phyloP scores from a whole-genome alignment of 192 early-diverging fungal genomes.

The Endogone sp. region DNA sequence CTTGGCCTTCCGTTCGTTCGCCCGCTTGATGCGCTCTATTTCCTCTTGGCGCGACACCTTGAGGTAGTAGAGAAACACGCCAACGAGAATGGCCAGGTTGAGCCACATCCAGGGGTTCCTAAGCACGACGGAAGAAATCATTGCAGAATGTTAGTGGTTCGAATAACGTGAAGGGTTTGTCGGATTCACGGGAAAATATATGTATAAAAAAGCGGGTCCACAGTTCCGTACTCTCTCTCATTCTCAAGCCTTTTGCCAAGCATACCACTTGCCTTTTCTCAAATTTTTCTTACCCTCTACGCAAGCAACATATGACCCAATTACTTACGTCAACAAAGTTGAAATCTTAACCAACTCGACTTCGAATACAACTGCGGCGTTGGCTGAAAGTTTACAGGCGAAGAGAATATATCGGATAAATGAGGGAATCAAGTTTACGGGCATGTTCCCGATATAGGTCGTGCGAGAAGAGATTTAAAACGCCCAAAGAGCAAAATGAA shows the following conservation, averaged over 20 bases:
- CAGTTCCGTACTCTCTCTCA: too few species aligned
- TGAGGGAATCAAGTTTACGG: not conserved
- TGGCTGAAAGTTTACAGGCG: too few species aligned
- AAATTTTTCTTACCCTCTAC: not conserved
- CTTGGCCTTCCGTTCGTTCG: not conserved
- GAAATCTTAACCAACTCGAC: not conserved
- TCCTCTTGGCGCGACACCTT: not conserved
- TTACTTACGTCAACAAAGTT: not conserved
- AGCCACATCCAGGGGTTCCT: not conserved
- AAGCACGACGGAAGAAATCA: not conserved
- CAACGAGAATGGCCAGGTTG: not conserved
- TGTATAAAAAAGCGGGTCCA: too few species aligned
- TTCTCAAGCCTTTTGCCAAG: too few species aligned
- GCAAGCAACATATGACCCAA: not conserved
- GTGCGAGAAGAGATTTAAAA: too few species aligned
- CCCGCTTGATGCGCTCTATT: not conserved
- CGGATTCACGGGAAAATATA: too few species aligned
- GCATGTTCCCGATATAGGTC: too few species aligned
- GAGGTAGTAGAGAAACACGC: not conserved
- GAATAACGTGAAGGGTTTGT: not conserved
- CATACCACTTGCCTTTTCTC: not conserved
- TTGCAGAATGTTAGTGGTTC: not conserved
- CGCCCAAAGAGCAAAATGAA: too few species aligned
- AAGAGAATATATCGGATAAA: not conserved
- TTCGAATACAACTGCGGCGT: not conserved